phyloP scores from a whole-genome alignment of 371 early-diverging fungal genomes.

The Mucor racemosus region DNA sequence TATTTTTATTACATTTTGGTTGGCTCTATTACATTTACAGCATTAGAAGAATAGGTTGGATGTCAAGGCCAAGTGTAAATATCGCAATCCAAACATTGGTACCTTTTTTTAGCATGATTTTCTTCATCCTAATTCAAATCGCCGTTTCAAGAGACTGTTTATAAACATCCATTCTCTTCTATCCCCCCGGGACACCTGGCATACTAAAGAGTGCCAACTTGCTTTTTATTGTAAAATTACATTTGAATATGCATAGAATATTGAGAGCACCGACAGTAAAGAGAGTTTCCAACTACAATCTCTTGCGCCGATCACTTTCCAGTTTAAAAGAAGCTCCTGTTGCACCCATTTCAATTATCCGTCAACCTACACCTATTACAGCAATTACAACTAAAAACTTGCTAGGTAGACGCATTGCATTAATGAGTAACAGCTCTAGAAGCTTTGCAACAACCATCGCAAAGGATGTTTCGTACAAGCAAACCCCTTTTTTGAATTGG shows the following conservation, averaged over 20 bases:
- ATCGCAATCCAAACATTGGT: too few relatives aligned
- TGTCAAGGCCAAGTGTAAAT: too few relatives aligned
- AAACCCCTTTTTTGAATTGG: conserved; percentile 56
- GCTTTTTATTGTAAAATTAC: too few relatives aligned
- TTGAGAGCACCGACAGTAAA: conserved; percentile 8
- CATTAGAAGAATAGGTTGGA: too few relatives aligned
- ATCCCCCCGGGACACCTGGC: too few relatives aligned
- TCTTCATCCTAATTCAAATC: too few relatives aligned
- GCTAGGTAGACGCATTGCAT: background rate
- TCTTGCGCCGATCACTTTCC: conserved; percentile 22
- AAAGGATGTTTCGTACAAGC: conserved; percentile 11
- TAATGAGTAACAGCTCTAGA: background rate
- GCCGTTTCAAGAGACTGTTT: too few relatives aligned
- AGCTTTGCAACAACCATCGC: background rate
- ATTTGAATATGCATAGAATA: conserved; percentile 23
- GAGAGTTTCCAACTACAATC: conserved; percentile 15
- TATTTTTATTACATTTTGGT: too few relatives aligned
- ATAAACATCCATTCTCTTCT: too few relatives aligned
- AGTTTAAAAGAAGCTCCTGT: background rate
- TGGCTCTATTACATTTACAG: too few relatives aligned
- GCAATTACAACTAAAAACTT: background rate
- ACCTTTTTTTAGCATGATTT: too few relatives aligned
- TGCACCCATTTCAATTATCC: background rate
- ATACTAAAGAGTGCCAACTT: too few relatives aligned
- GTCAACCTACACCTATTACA: background rate